A percentile compares a stretch with the other conserved stretches of the same genome.
Evolutionary conservation across 257 asterid species (phyloP).

Genomic region (Fraxinus anomala): DNA sequence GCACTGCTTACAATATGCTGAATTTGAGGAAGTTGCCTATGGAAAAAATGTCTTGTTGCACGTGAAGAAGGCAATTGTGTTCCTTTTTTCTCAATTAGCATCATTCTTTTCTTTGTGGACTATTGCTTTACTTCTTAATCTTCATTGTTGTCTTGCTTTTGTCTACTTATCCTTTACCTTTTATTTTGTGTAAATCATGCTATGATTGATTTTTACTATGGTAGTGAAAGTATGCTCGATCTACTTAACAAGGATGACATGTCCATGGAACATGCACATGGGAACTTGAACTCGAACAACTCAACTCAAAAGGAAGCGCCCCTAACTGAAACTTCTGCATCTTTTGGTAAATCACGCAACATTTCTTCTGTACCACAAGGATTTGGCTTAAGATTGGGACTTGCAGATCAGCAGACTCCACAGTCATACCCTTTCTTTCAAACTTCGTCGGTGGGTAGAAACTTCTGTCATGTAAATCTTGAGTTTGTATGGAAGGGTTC

Average conservation of each 20-base stretch:
- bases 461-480: constrained; percentile 4
- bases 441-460: constrained; percentile 46
- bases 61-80: not conserved
- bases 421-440: constrained; percentile 41
- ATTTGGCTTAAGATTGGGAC: constrained; percentile 38
- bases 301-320: constrained; percentile 28
- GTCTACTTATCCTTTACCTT: constrained; percentile 1
- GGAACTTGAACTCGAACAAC: constrained; percentile 30
- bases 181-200: constrained; percentile 11
- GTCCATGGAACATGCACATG: constrained; percentile 37
- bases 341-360: constrained; percentile 31
- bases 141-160: not conserved
- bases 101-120: not conserved
- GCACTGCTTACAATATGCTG: constrained; percentile 12
- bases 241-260: constrained; percentile 36
- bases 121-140: not conserved
- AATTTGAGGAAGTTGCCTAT: constrained; percentile 8
- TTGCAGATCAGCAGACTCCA: constrained; percentile 40
- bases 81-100: not conserved
- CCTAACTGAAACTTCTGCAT: constrained; percentile 34
- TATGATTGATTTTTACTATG: constrained; percentile 24
- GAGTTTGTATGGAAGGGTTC: constrained; percentile 18
- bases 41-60: constrained; percentile 13
- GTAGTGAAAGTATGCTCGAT: constrained; percentile 42
- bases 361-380: constrained; percentile 39